phyloP scores from a whole-genome alignment of 768 basidiomycete species.

The Xerocomellus amylosporus region DNA sequence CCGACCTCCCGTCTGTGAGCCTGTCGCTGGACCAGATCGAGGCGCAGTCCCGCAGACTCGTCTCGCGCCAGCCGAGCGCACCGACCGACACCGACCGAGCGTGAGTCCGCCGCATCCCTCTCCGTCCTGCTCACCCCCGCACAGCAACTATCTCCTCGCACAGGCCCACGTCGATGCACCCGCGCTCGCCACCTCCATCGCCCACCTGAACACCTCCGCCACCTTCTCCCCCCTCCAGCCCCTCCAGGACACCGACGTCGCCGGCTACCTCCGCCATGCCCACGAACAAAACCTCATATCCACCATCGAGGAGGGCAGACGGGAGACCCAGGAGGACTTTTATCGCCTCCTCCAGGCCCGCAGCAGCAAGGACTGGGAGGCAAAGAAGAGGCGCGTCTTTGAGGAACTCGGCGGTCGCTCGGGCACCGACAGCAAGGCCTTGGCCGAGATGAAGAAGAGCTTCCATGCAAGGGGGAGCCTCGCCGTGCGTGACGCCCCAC shows the following conservation, averaged over 20 bases:
- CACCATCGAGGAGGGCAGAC: slow-evolving; percentile 86
- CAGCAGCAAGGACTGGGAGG: slow-evolving; percentile 82
- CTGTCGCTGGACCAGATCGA: slow-evolving; percentile 95
- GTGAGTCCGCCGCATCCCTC: slow-evolving; percentile 41
- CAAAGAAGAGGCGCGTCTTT: slow-evolving; percentile 81
- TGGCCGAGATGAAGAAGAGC: slow-evolving; percentile 61
- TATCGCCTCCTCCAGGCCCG: slow-evolving; percentile 77
- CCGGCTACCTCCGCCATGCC: slow-evolving; percentile 91
- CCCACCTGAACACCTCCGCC: slow-evolving; percentile 73
- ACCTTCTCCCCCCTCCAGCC: slow-evolving; percentile 91
- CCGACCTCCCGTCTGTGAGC: slow-evolving; percentile 84
- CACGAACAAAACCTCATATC: slow-evolving; percentile 94
- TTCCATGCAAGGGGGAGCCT: slow-evolving; percentile 55
- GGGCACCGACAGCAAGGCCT: slow-evolving; percentile 50
- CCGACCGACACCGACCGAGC: slow-evolving; percentile 70
- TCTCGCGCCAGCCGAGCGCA: slow-evolving; percentile 63
- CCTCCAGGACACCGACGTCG: slow-evolving; percentile 90
- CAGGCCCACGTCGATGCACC: slow-evolving; percentile 92
- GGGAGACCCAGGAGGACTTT: slow-evolving; percentile 82
- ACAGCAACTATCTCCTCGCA: slow-evolving; percentile 87
- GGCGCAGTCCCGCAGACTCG: slow-evolving; percentile 82
- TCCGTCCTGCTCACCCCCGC: slow-evolving; percentile 6
- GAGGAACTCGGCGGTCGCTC: slow-evolving; percentile 81
- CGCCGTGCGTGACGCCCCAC: slow-evolving; percentile 39
- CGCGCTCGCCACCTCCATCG: slow-evolving; percentile 79